Conservation (phyloP, 2,329 filamentous ascomycete species). For the Colletotrichum camelliae region DNA sequence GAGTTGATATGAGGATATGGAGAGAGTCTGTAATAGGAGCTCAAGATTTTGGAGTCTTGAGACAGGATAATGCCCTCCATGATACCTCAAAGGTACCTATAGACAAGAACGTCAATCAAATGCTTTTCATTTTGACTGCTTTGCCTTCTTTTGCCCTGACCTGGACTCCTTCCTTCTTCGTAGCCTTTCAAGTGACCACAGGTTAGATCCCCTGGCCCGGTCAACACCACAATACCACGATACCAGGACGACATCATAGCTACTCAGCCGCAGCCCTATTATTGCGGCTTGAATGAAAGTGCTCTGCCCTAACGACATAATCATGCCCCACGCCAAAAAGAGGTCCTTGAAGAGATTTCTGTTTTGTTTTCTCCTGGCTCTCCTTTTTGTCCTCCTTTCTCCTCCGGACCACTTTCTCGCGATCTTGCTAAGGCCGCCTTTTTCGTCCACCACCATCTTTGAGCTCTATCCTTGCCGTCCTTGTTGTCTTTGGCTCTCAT, state of each 20-base stretch:
- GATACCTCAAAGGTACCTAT: background rate
- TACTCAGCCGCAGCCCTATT: background rate
- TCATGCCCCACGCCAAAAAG: background rate
- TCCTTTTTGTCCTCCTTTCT: background rate
- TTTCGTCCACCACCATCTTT: background rate
- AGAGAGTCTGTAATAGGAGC: background rate
- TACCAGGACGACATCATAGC: background rate
- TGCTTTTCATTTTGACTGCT: background rate
- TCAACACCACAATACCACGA: background rate
- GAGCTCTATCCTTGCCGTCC: background rate
- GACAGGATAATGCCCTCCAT: background rate
- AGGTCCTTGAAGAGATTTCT: background rate
- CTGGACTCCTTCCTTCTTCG: background rate
- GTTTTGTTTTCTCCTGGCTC: background rate
- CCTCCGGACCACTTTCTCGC: background rate
- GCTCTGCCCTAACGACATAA: background rate
- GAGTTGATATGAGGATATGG: background rate
- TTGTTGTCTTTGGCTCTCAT: background rate
- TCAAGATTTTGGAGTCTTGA: background rate
- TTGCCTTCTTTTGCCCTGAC: no score
- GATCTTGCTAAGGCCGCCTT: background rate
- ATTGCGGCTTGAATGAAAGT: background rate
- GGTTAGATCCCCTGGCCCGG: background rate
- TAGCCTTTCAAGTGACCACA: background rate
- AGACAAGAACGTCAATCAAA: background rate